Percentiles rank a stretch among this genome's conserved stretches.
phyloP scores from a whole-genome alignment of 179 eudicot species.

The Corrigiola litoralis region DNA sequence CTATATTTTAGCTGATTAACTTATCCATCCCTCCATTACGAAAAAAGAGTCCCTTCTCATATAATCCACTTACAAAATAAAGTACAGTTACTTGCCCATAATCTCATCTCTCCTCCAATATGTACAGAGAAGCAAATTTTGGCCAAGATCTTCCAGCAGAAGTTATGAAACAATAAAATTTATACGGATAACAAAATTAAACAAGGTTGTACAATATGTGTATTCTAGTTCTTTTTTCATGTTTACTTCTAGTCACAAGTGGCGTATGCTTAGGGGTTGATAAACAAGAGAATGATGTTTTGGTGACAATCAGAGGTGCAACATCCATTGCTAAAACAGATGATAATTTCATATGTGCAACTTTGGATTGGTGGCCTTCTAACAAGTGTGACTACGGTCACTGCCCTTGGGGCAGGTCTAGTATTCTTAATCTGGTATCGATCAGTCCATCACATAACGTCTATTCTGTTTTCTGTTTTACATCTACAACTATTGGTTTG shows the following conservation, averaged over 20 bases:
- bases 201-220: neutral
- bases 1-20: too few relatives aligned
- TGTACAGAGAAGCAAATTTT: too few relatives aligned
- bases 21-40: too few relatives aligned
- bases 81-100: too few relatives aligned
- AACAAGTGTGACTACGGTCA: conserved; percentile 45
- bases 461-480: too few relatives aligned
- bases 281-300: conserved; percentile 1
- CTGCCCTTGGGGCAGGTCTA: conserved; percentile 61
- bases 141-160: too few relatives aligned
- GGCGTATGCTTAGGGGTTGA: neutral
- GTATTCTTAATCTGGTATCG: conserved; percentile 43
- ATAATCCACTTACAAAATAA: too few relatives aligned
- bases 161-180: too few relatives aligned
- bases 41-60: too few relatives aligned
- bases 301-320: conserved; percentile 19
- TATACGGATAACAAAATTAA: too few relatives aligned
- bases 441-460: neutral
- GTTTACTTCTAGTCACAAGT: neutral
- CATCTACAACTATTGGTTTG: too few relatives aligned
- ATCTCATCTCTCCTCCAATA: too few relatives aligned
- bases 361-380: conserved; percentile 70
- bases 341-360: conserved; percentile 51
- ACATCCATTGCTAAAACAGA: conserved; percentile 40
- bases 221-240: neutral